These are phyloP conservation scores for Ormosia semicastrata DNA, from an alignment of 306 rosid species.

Conservation along the genomic window DNA sequence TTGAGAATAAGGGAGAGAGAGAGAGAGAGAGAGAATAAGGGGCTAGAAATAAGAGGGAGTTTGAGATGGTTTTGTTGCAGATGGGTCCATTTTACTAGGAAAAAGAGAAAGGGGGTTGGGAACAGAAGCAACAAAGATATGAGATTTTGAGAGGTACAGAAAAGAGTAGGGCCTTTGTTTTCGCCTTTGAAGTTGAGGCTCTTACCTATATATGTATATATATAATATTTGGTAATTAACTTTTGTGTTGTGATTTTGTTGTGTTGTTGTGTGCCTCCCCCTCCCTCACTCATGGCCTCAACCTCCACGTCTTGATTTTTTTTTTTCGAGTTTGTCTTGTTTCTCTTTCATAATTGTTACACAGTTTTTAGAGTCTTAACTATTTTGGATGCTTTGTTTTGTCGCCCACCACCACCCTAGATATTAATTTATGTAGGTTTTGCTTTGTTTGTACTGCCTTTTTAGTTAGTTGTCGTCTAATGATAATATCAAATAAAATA, in stretches of 20 bases:
- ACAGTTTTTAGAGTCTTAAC: background rate
- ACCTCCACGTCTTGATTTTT: background rate
- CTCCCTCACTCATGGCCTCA: background rate
- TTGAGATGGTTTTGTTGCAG: conserved; percentile 18
- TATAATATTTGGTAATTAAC: background rate
- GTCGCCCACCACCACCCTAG: background rate
- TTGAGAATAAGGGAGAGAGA: background rate
- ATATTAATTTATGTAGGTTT: conserved; percentile 11
- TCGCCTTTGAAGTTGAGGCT: background rate
- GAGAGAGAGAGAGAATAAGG: background rate
- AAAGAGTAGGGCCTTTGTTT: conserved; percentile 29
- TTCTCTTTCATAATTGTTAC: conserved; percentile 15
- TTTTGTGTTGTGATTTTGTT: background rate
- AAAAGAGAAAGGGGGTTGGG: background rate
- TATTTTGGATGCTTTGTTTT: conserved; percentile 27
- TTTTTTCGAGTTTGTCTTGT: conserved; percentile 11
- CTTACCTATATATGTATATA: background rate
- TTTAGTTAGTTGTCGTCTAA: background rate
- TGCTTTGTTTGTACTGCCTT: background rate
- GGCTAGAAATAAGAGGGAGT: conserved; percentile 29
- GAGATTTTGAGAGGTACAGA: conserved; percentile 23
- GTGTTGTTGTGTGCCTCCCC: background rate
- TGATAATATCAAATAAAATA: background rate
- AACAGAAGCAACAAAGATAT: background rate
- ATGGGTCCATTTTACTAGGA: conserved; percentile 23